A percentile compares a stretch with the other conserved stretches of the same genome.
phyloP scores from a whole-genome alignment of 2,329 filamentous ascomycete genomes.

The Paramyrothecium roridum region DNA sequence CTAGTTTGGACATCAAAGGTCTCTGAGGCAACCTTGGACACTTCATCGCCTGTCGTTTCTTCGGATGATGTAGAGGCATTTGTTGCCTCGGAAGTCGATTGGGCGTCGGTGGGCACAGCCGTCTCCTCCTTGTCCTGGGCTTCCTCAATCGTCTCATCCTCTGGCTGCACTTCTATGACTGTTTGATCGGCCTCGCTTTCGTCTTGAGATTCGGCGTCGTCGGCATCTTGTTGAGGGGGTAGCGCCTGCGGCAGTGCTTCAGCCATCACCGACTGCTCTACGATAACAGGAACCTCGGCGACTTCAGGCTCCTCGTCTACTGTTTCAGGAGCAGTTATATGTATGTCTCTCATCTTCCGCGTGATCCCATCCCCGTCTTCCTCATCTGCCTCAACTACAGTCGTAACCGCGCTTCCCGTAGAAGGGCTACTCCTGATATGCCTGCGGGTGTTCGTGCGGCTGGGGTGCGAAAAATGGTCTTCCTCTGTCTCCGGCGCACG shows the following conservation, averaged over 20 bases:
- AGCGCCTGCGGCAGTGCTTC: constrained; percentile 5
- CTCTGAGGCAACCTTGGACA: no score
- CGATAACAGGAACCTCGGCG: constrained; percentile 38
- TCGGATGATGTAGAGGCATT: no score
- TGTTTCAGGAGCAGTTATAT: constrained; percentile 51
- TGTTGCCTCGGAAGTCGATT: no score
- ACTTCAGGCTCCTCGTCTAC: constrained; percentile 49
- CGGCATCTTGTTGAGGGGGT: constrained; percentile 5
- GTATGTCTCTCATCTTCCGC: constrained; percentile 42
- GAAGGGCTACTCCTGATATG: constrained; percentile 80
- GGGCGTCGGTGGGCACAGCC: neutral
- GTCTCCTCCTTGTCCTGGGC: constrained; percentile 1
- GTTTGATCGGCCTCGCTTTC: constrained; percentile 19
- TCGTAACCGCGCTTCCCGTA: constrained; percentile 73
- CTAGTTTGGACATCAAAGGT: no score
- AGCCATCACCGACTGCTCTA: constrained; percentile 29
- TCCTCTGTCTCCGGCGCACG: constrained; percentile 34
- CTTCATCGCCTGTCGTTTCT: no score
- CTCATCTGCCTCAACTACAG: constrained; percentile 79
- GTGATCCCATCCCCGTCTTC: constrained; percentile 56
- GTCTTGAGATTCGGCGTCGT: constrained; percentile 8
- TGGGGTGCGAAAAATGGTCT: constrained; percentile 49
- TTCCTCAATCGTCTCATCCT: constrained; percentile 19
- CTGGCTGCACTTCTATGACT: constrained; percentile 14
- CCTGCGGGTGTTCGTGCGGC: constrained; percentile 71